Evolutionary conservation across 495 filamentous ascomycete species (phyloP), one percentile per base, ranked within the genome.

Genomic region (Xylaria acuta): DNA sequence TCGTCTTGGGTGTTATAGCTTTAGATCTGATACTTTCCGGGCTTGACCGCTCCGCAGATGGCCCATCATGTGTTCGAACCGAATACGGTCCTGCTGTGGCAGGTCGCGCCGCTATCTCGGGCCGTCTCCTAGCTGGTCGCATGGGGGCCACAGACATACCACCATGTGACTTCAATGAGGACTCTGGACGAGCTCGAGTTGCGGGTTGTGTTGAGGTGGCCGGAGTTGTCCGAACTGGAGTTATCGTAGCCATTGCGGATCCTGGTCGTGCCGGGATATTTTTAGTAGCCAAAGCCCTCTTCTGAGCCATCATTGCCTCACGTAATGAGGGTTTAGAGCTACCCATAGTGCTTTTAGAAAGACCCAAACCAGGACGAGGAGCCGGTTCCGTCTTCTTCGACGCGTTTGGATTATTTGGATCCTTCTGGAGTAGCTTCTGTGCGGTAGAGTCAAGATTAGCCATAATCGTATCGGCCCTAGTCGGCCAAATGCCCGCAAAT

Each of bases 291-390:
- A 88, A 81, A 49, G 88, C 87, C 77, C 89, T 93, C 82, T 94
- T 95, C 72, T 94, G 91, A 6, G 93, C 94, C 67, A 94, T 85
- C 82, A 97, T 95, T 9, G 92, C 88, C 71, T 97, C 94, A 70
- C 85, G 83, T 22, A 89, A 60, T 58, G 86, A 88, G 84, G 94
- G 80, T 90, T 88, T 80, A 83, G 88, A 72, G 83, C 86, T 64
- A 84, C 80, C 74, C 76, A 85, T 78, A 38, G 88, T 87, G 74
- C 88, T 89, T 76, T 87, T 89, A 32, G 87, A 84, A 64, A 90
- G 82, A 27, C 89, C 86, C 56, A 88, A 51, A 32, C 86, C 87
- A 36, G 86, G 84, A 14, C 86, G 85, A 25, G 75, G 73, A 43
- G 79, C 82, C 27, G 86, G 80, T 49, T 87, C 86, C 32, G 87